Evolutionary conservation across 2,329 filamentous ascomycete species (phyloP), one percentile per base, ranked within the genome.

Genomic region (Fusarium floridanum): DNA sequence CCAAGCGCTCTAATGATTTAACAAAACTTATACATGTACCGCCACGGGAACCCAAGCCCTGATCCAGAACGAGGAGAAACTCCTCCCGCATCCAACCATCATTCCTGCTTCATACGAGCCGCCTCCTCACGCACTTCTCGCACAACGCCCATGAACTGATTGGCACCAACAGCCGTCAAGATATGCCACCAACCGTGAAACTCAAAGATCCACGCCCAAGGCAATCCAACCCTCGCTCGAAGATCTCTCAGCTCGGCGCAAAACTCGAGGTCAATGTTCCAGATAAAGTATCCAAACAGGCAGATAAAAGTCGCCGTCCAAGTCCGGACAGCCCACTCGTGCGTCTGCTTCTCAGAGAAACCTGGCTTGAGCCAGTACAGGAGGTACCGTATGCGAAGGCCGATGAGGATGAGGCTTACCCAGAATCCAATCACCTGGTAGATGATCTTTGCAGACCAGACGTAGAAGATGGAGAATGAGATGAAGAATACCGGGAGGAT

Each of bases 101-200:
- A 75, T 32, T 70, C 70, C 20, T 66, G 66, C 63, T 78, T 74
- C 61, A 76, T 75, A 8, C 66, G 61, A 10, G 55, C 64, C 37
- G 71, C 70, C 50, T 79, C 77, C 7, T 72, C 72, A 2, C 74
- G 75, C 14, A 81, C 70, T n/a, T 81, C 80, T 53, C 80, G 74
- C 39, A 70, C 71, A 22, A 81, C 76, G 3, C 75, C 68, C 79
- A 86, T 85, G 50, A 83, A 84, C 56, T 78, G 77, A 27, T 84
- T 85, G 6, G 89, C 88, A 1, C 88, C 86, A 22, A 89, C 81
- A 0, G 88, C 90, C 0, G 90, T 92, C 29, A 91, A 81, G 17
- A 91, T 80, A 74, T 92, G 90, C 90, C 90, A 92, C 90, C 89
- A 91, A 1, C 89, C 90, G 75, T 91, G 90, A 16, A 91, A 76